Percentiles rank a stretch among this genome's conserved stretches.
Conservation (phyloP, 225 moss, liverwort and hornwort genomes). For the Polytrichum formosum region DNA sequence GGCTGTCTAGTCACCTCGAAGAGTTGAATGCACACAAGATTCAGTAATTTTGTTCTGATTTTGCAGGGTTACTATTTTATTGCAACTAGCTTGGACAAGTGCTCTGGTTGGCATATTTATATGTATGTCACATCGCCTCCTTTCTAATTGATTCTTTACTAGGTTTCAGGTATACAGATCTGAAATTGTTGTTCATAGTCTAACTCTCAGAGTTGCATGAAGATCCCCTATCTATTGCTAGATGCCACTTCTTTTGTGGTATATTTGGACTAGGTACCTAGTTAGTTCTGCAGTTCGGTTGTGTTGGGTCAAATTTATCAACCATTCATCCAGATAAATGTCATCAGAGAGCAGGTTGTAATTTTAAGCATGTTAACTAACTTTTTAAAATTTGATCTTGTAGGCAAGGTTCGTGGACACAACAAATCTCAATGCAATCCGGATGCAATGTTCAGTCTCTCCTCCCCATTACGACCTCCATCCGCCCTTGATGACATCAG, state of each 20-base stretch:
- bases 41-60: neutral
- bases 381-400: neutral
- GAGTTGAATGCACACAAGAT: neutral
- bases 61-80: constrained; percentile 45
- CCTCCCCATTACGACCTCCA: constrained; percentile 42
- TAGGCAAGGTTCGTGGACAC: constrained; percentile 54
- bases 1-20: neutral
- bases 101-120: constrained; percentile 43
- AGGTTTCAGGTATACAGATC: too few relatives aligned
- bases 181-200: too few relatives aligned
- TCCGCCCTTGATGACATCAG: constrained; percentile 50
- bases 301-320: too few relatives aligned
- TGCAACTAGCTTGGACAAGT: constrained; percentile 48
- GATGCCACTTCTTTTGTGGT: too few relatives aligned
- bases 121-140: constrained; percentile 25
- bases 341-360: too few relatives aligned
- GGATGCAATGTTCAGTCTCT: constrained; percentile 49
- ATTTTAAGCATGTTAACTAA: neutral
- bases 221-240: too few relatives aligned
- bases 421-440: constrained; percentile 50
- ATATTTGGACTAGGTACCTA: too few relatives aligned
- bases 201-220: too few relatives aligned
- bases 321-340: too few relatives aligned
- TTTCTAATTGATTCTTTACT: neutral
- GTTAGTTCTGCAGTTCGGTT: too few relatives aligned